Evolutionary conservation across 2,329 filamentous ascomycete species (phyloP), one percentile per base, ranked within the genome.

Genomic region (Pseudogymnoascus sp.): DNA sequence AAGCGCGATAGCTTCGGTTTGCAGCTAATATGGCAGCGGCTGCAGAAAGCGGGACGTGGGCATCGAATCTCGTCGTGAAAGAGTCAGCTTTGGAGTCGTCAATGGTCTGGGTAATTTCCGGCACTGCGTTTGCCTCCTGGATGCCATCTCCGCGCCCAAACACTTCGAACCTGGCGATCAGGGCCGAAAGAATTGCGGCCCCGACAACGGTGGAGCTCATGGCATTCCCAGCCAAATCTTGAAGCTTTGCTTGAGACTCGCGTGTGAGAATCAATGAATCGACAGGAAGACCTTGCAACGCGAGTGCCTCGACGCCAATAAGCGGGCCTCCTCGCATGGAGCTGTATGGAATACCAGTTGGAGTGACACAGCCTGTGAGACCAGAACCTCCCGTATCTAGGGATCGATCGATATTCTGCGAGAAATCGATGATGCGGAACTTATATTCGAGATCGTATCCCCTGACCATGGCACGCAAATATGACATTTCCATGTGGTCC

Each of bases 161-260:
- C 6, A 62, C 18, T 6, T 60, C 11, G 18, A 30, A 30, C 37
- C 69, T 67, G 5, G 67, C 61, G 37, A 84, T 78, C 1, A 92
- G 70, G 0, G 83, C 79, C 1, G 83, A 76, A 1, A 90, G 67
- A 1, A 89, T 78, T 0, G 82, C 81, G 1, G 81, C 77, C 2
- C 85, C 87, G 8, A 91, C 83, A 0, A 91, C 86, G 0, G 89
- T 88, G 0, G 83, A 84, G 1, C 82, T 85, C 89, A 93, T 93
- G 0, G 89, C 89, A 70, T 94, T 93, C 0, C 89, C 89, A 1
- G 87, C 88, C 2, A 93, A 74, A 65, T 91, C 83, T 64, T 86
- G 83, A 2, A 90, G 75, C 16, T 91, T 76, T 1, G 74, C 71
- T 54, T 85, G 77, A 0, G 78, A 81, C 66, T 92, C 85, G 7